Base-by-base conservation (phyloP, 225 moss, liverwort and hornwort species). In the Asterella californica region DNA sequence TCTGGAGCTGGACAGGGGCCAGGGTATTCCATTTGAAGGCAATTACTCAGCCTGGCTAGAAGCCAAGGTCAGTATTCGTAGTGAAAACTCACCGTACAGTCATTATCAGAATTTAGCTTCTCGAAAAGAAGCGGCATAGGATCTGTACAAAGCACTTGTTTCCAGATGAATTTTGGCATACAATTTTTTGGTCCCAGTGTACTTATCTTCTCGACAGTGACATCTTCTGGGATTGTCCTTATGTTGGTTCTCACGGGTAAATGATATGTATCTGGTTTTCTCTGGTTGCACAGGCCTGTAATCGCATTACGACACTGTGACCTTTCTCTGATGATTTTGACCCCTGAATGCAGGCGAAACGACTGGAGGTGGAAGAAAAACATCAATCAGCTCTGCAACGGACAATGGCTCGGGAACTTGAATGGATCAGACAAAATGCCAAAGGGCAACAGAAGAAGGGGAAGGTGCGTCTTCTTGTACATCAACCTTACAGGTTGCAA, bases 371-470 rank as follows among this genome's bases (percentile, higher is more conserved):
- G 74, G 94, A 94, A 81, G 88, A 93, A 76, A 97, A 94, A 76
- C 94, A 97, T 72, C 97, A 97, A 85, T 83, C 90, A 36, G 86
- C 93, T 33, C 83, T 97, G 83, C 97, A 97, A 79, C 90, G 93
- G 5, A 97, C 95, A 25, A 93, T 97, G 67, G 82, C 85, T 76
- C 83, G 94, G 82, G 97, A 97, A 80, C 84, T 97, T 76, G 97
- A 97, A 86, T 97, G 97, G 97, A 94, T 97, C 76, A 89, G 81
- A 63, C 85, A 74, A 86, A 97, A 94, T 86, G 94, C 97, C n/a
- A 97, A 94, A 87, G 97, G 97, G 46, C 97, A 97, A 80, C 97
- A 94, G 85, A 97, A 97, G 88, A 97, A 97, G 92, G 97, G 97
- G 81, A 97, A 93, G 94, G 95, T 90, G 25, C 53, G 75, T 69